phyloP scores from a whole-genome alignment of 2,329 filamentous ascomycete genomes.

The Hypoxylon sp. region DNA sequence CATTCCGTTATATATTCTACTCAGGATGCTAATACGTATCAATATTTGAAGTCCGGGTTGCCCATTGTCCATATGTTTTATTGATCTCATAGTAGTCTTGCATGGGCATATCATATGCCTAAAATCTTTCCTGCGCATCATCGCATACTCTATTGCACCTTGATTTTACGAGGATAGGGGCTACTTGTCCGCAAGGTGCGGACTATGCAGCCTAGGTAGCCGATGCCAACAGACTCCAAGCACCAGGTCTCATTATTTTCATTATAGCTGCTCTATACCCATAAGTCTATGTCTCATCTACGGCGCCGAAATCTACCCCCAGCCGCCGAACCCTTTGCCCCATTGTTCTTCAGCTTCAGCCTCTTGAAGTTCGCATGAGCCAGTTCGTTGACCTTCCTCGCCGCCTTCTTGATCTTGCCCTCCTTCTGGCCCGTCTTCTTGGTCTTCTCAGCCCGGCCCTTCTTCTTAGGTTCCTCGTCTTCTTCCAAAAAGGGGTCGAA shows the following conservation, averaged over 20 bases:
- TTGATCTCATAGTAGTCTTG: too few species aligned
- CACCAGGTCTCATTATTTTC: not conserved
- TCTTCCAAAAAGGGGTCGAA: conserved; percentile 57
- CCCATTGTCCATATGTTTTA: not conserved
- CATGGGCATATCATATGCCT: too few species aligned
- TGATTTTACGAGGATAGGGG: too few species aligned
- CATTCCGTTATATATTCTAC: not conserved
- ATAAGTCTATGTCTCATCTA: conserved; percentile 48
- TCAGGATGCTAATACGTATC: too few species aligned
- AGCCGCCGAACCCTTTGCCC: conserved; percentile 71
- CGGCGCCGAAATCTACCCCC: conserved; percentile 72
- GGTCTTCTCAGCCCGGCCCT: conserved; percentile 47
- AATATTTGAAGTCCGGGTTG: not conserved
- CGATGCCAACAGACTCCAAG: not conserved
- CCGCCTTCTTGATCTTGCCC: conserved; percentile 65
- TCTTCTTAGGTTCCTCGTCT: conserved; percentile 54
- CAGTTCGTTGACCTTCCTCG: conserved; percentile 74
- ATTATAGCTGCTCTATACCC: not conserved
- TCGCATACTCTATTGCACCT: too few species aligned
- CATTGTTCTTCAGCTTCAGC: conserved; percentile 74
- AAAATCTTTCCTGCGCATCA: too few species aligned
- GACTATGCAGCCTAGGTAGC: too few species aligned
- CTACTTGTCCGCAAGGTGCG: too few species aligned
- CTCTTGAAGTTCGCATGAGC: conserved; percentile 78
- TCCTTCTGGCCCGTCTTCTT: conserved; percentile 56